Evolutionary conservation across 2,329 filamentous ascomycete species (phyloP).

Genomic region (Aspergillus tanneri): DNA sequence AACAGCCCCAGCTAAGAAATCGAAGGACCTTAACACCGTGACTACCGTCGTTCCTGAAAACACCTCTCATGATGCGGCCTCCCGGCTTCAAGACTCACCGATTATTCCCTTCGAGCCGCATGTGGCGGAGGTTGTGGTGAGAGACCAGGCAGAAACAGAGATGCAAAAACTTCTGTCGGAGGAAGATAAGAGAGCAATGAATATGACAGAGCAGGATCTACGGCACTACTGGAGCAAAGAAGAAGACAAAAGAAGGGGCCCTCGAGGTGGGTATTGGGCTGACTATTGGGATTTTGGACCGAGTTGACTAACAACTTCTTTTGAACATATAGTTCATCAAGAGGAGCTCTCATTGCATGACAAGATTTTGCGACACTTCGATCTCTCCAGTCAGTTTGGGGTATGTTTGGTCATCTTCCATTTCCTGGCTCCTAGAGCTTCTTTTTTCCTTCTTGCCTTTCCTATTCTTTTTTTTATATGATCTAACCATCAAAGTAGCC

Average conservation of each 20-base stretch:
- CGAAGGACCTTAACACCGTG: constrained; percentile 34
- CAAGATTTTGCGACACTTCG: constrained; percentile 88
- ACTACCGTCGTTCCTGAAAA: constrained; percentile 37
- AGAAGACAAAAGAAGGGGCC: constrained; percentile 66
- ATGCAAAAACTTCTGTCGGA: constrained; percentile 33
- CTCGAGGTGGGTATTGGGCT: constrained; percentile 47
- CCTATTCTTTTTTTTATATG: background rate
- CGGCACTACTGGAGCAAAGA: constrained; percentile 73
- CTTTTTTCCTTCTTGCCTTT: background rate
- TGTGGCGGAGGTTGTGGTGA: constrained; percentile 38
- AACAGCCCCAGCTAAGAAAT: constrained; percentile 32
- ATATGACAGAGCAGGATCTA: constrained; percentile 67
- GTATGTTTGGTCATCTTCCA: constrained; percentile 57
- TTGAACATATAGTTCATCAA: constrained; percentile 67
- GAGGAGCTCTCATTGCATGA: constrained; percentile 68
- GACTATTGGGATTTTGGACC: background rate
- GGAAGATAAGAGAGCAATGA: constrained; percentile 54
- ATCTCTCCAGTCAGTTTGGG: constrained; percentile 86
- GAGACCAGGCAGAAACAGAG: constrained; percentile 52
- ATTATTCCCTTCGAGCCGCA: constrained; percentile 29
- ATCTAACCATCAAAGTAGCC: constrained; percentile 58
- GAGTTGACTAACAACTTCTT: background rate
- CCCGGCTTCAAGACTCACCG: constrained; percentile 29
- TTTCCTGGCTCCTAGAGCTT: background rate
- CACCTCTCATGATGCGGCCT: constrained; percentile 19